Conservation (phyloP, 495 filamentous ascomycete genomes). For the Apiosordaria backusii region DNA sequence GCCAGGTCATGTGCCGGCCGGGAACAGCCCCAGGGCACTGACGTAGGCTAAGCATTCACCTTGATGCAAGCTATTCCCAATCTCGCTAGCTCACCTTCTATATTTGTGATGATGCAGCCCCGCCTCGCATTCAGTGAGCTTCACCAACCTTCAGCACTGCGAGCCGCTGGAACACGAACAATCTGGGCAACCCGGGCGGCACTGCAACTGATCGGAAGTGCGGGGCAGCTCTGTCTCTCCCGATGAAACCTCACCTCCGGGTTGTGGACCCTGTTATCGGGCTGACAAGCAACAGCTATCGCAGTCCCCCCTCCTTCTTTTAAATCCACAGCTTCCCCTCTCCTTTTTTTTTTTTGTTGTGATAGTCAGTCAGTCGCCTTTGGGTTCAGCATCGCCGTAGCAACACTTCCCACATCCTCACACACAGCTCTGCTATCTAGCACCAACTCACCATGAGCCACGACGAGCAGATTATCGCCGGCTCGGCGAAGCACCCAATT, state of each 20-base stretch:
- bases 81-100: background rate
- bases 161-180: background rate
- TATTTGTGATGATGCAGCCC: background rate
- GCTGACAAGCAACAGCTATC: background rate
- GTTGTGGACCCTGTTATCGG: background rate
- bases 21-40: background rate
- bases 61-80: background rate
- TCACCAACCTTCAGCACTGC: background rate
- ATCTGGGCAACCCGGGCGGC: background rate
- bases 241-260: background rate
- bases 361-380: background rate
- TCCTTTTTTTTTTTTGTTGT: background rate
- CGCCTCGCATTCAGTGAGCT: background rate
- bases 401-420: conserved; percentile 10
- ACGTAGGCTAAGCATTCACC: background rate
- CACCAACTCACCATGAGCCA: conserved; percentile 19
- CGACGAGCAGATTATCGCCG: conserved; percentile 50
- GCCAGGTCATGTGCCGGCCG: background rate
- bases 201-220: background rate
- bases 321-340: background rate
- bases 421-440: background rate
- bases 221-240: background rate
- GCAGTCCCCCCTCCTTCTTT: background rate
- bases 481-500: conserved; percentile 62
- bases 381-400: background rate